phyloP scores from a whole-genome alignment of 2,329 filamentous ascomycete genomes.

The Alternaria solani region DNA sequence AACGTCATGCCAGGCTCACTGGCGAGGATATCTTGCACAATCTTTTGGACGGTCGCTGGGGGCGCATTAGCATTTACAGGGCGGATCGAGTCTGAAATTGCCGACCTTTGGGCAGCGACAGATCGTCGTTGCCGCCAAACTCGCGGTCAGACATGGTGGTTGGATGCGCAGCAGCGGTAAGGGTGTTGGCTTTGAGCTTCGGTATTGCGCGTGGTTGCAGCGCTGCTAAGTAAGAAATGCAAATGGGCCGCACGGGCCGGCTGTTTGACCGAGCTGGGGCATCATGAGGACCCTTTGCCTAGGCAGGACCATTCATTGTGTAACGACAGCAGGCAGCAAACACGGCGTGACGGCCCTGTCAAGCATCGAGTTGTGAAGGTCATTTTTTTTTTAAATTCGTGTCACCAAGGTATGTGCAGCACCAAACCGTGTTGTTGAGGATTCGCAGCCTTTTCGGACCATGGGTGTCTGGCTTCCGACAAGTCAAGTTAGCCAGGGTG shows the following conservation, averaged over 20 bases:
- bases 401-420: background rate
- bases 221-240: constrained; percentile 14
- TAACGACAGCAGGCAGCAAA: background rate
- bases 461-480: background rate
- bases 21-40: constrained; percentile 92
- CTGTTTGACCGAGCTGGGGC: constrained; percentile 18
- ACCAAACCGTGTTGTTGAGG: background rate
- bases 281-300: constrained; percentile 3
- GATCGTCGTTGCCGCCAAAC: constrained; percentile 54
- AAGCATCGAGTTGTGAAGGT: background rate
- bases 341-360: background rate
- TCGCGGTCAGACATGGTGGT: constrained; percentile 53
- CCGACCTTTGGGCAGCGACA: constrained; percentile 53
- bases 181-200: constrained; percentile 15
- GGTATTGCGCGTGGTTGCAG: constrained; percentile 9
- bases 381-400: background rate
- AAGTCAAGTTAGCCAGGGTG: background rate
- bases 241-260: constrained; percentile 14
- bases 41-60: constrained; percentile 76
- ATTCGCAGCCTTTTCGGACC: background rate
- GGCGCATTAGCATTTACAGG: constrained; percentile 21
- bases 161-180: constrained; percentile 22
- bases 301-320: constrained; percentile 3
- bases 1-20: constrained; percentile 81
- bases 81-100: background rate